A percentile compares a stretch with the other conserved stretches of the same genome.
phyloP scores from a whole-genome alignment of 306 rosid genomes.

The cucumber (Cucumis sativus) region Cucumber_9930_V3 NC_026660.2:7405001-7405500 shows the following conservation, averaged over 20 bases:
- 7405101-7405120: not conserved
- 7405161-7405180: not conserved
- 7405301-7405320: not conserved
- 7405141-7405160: not conserved
- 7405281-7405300: not conserved
- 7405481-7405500: not conserved
- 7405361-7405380: not conserved
- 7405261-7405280: not conserved
- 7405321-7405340: not conserved
- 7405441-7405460: not conserved
- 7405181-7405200: not conserved
- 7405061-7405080: not conserved
- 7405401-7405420: not conserved
- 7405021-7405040: not conserved
- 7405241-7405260: not conserved
- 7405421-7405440: not conserved
- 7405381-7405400: not conserved
- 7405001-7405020: not conserved
- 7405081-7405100: not conserved
- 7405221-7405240: not conserved
- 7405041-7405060: not conserved
- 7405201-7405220: not conserved
- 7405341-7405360: not conserved
- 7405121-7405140: not conserved
- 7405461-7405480: not conserved